A percentile compares a stretch with the other conserved stretches of the same genome.
Conservation (phyloP, 208 protist genomes). For the Paratrypanosoma confusum region DNA sequence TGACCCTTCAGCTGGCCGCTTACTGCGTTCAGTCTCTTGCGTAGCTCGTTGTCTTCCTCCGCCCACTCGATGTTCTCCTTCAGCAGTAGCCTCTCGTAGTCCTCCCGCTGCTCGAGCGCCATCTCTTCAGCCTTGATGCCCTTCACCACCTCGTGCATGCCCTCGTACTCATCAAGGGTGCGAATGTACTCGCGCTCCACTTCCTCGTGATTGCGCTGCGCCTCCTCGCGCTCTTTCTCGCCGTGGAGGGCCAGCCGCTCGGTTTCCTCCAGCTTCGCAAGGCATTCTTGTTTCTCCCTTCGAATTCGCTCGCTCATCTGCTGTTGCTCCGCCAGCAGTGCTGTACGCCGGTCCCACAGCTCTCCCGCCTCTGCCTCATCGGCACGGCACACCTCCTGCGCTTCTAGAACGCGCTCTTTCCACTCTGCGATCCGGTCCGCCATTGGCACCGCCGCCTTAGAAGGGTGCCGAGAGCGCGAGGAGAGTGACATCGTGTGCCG, state of each 20-base stretch:
- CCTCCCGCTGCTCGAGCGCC: constrained; percentile 36
- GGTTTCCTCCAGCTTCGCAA: constrained; percentile 46
- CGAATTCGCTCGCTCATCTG: constrained; percentile 38
- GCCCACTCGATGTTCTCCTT: constrained; percentile 60
- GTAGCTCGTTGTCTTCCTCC: constrained; percentile 69
- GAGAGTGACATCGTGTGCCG: too few relatives aligned
- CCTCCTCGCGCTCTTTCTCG: constrained; percentile 26
- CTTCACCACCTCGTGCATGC: constrained; percentile 60
- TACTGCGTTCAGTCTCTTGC: constrained; percentile 34
- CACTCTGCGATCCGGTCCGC: constrained; percentile 60
- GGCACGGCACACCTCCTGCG: constrained; percentile 40
- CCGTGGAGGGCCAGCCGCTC: constrained; percentile 36
- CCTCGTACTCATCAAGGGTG: constrained; percentile 76
- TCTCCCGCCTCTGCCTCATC: constrained; percentile 62
- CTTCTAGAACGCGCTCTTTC: constrained; percentile 60
- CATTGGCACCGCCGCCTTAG: too few relatives aligned
- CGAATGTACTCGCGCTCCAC: constrained; percentile 62
- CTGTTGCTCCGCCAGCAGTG: constrained; percentile 30
- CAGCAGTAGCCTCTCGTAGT: constrained; percentile 54
- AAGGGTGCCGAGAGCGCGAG: too few relatives aligned
- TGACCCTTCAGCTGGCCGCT: constrained; percentile 33
- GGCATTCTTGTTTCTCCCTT: constrained; percentile 49
- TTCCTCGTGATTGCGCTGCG: constrained; percentile 4
- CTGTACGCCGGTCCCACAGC: constrained; percentile 25
- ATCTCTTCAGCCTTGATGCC: constrained; percentile 69